These are phyloP conservation scores for Botryosphaeria dothidea DNA, from an alignment of 2,329 filamentous ascomycete species.

Conservation along the genomic window DNA sequence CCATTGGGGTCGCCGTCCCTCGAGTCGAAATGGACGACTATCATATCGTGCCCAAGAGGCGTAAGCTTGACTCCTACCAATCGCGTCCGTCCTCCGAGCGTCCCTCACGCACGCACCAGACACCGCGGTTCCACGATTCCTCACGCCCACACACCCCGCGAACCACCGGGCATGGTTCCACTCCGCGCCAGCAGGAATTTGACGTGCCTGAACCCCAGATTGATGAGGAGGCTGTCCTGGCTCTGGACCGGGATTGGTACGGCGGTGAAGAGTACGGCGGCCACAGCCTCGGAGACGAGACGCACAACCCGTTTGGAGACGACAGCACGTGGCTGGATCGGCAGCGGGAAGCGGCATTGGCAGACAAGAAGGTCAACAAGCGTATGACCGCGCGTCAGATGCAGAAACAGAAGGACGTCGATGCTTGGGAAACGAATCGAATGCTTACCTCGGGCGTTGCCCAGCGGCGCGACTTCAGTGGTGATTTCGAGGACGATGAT, in stretches of 20 bases:
- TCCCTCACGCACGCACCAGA: conserved; percentile 23
- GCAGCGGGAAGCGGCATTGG: conserved; percentile 69
- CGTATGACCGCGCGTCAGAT: conserved; percentile 71
- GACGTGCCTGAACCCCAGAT: conserved; percentile 64
- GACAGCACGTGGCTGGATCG: conserved; percentile 74
- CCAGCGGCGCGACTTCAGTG: conserved; percentile 77
- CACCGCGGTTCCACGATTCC: conserved; percentile 27
- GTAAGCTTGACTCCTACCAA: conserved; percentile 66
- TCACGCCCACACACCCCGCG: conserved; percentile 39
- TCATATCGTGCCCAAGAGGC: conserved; percentile 59
- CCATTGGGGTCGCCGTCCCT: conserved; percentile 25
- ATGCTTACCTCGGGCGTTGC: conserved; percentile 97
- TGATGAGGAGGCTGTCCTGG: conserved; percentile 68
- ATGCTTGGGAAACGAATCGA: conserved; percentile 98
- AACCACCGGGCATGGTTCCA: conserved; percentile 31
- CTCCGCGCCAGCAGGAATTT: conserved; percentile 57
- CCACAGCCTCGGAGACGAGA: conserved; percentile 84
- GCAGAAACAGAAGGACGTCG: conserved; percentile 90
- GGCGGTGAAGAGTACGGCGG: conserved; percentile 75
- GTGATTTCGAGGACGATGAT: conserved; percentile 86
- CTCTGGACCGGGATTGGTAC: conserved; percentile 91
- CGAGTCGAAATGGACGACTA: conserved; percentile 27
- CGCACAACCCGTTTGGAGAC: conserved; percentile 86
- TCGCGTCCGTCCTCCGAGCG: conserved; percentile 54
- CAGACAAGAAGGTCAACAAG: conserved; percentile 77